phyloP scores from a whole-genome alignment of 148 eudicot species.

The Vaccinium corymbosum region DNA sequence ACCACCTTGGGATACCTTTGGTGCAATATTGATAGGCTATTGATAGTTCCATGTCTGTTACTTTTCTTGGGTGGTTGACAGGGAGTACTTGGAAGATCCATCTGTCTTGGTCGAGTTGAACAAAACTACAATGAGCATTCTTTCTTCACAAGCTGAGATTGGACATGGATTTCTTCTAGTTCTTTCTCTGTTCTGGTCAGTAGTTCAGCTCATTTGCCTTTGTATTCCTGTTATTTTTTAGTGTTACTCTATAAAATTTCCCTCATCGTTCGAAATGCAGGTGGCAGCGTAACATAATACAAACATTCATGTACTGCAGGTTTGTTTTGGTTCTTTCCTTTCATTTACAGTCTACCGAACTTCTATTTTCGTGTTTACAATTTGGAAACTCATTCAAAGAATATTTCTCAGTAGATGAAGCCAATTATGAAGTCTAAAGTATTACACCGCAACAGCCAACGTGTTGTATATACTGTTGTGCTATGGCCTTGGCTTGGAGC shows the following conservation, averaged over 20 bases:
- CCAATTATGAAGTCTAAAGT: neutral
- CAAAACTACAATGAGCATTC: conserved; percentile 73
- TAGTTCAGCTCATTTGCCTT: conserved; percentile 11
- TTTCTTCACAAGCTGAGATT: conserved; percentile 90
- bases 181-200: conserved; percentile 83
- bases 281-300: conserved; percentile 94
- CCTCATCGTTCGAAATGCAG: conserved; percentile 40
- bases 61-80: conserved; percentile 26
- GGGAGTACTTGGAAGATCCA: conserved; percentile 89
- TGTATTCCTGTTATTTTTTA: neutral
- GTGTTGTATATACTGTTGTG: too few species aligned
- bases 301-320: conserved; percentile 98
- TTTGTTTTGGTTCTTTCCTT: conserved; percentile 18
- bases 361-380: neutral
- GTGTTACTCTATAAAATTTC: neutral
- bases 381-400: neutral
- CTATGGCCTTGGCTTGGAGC: too few species aligned
- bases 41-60: neutral
- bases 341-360: neutral
- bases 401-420: neutral
- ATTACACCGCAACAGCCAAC: neutral
- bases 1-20: neutral
- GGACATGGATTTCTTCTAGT: conserved; percentile 89
- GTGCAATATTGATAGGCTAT: neutral
- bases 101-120: conserved; percentile 97